phyloP scores from a whole-genome alignment of 306 rosid genomes.

The Psophocarpus tetragonolobus region DNA sequence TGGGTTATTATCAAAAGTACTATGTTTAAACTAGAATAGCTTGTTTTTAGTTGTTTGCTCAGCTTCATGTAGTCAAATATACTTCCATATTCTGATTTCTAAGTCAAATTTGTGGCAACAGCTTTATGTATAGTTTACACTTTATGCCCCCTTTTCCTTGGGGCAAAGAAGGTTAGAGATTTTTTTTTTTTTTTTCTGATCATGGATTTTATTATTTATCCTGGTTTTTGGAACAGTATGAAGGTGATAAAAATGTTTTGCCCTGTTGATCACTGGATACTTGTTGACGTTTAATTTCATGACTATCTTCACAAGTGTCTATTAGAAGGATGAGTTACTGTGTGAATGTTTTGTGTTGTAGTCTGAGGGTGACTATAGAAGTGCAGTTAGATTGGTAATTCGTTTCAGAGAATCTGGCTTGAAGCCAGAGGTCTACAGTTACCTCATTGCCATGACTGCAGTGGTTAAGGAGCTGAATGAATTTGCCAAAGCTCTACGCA shows the following conservation, averaged over 20 bases:
- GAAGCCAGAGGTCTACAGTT: constrained; percentile 90
- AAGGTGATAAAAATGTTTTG: background rate
- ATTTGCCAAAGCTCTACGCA: constrained; percentile 78
- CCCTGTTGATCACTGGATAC: constrained; percentile 2
- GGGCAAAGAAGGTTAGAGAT: background rate
- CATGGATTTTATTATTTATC: background rate
- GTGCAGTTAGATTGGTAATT: constrained; percentile 75
- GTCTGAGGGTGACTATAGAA: constrained; percentile 77
- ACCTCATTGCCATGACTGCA: constrained; percentile 92
- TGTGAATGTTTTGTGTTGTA: constrained; percentile 35
- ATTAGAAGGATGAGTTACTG: too few species aligned
- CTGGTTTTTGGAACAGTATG: background rate
- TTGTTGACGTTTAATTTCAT: background rate
- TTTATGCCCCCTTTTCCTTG: too few species aligned
- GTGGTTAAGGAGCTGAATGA: constrained; percentile 92
- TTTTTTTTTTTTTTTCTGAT: constrained; percentile 17
- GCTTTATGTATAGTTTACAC: too few species aligned
- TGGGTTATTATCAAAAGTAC: background rate
- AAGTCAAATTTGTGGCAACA: background rate
- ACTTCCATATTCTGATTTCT: background rate
- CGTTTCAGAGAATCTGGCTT: constrained; percentile 80
- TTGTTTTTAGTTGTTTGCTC: background rate
- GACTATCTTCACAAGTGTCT: background rate
- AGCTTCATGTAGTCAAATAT: background rate
- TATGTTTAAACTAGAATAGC: background rate